Evolutionary conservation across 1,284 basidiomycete species (phyloP).

Genomic region (Apiotrichum mycotoxinovorans): DNA sequence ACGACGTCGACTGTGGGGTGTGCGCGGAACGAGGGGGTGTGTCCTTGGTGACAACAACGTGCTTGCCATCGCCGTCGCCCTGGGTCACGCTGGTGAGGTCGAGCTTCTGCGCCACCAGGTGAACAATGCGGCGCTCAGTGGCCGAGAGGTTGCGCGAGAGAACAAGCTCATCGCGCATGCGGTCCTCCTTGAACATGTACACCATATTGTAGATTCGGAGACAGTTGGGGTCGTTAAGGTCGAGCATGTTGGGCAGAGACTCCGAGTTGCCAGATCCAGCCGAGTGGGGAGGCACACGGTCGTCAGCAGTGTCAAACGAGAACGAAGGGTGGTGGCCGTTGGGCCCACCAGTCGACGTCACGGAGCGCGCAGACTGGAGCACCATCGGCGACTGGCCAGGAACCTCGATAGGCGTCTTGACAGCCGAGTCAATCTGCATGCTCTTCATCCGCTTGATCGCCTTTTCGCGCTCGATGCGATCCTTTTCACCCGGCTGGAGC

Average conservation of each 20-base stretch:
- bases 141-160: constrained; percentile 82
- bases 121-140: constrained; percentile 86
- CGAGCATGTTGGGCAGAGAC: constrained; percentile 65
- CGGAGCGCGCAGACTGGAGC: constrained; percentile 1
- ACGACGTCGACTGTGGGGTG: constrained; percentile 60
- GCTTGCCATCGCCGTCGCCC: constrained; percentile 86
- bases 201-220: constrained; percentile 97
- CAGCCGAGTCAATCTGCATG: constrained; percentile 76
- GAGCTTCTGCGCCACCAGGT: constrained; percentile 92
- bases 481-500: constrained; percentile 96
- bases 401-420: constrained; percentile 11
- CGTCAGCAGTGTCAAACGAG: constrained; percentile 36
- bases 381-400: constrained; percentile 2
- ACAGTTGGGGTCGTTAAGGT: constrained; percentile 92
- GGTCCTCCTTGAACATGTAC: constrained; percentile 95
- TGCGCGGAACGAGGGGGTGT: constrained; percentile 49
- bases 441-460: constrained; percentile 96
- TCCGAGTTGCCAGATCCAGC: constrained; percentile 49
- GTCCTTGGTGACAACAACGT: constrained; percentile 76
- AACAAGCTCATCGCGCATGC: constrained; percentile 93
- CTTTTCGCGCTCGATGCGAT: constrained; percentile 97
- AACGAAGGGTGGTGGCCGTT: constrained; percentile 50
- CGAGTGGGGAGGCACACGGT: constrained; percentile 58
- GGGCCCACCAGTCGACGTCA: constrained; percentile 21
- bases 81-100: constrained; percentile 91